Conservation (phyloP, 2,329 filamentous ascomycete genomes). For the Metarhizium humberi region DNA sequence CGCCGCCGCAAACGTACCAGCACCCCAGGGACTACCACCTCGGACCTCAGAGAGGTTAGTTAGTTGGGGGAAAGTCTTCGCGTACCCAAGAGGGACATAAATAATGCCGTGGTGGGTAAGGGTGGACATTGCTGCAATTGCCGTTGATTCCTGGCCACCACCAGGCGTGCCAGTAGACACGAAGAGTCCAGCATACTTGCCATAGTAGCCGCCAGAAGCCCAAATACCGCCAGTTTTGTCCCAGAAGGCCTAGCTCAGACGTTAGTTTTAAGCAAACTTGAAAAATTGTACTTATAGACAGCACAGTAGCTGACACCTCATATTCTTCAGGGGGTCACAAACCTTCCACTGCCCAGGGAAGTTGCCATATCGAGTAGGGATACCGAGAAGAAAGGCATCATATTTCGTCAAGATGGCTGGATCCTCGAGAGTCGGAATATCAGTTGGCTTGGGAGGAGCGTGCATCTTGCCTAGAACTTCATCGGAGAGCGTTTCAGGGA, state of each 20-base stretch:
- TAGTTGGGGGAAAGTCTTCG: slow-evolving; percentile 63
- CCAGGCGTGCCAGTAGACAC: slow-evolving; percentile 75
- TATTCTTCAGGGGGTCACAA: slow-evolving; percentile 4
- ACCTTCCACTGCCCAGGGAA: slow-evolving; percentile 93
- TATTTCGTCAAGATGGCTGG: slow-evolving; percentile 57
- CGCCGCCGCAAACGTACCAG: slow-evolving; percentile 71
- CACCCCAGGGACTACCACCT: slow-evolving; percentile 86
- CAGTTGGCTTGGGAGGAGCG: slow-evolving; percentile 65
- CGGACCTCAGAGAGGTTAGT: slow-evolving; percentile 68
- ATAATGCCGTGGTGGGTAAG: slow-evolving; percentile 89
- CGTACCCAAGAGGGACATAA: slow-evolving; percentile 93
- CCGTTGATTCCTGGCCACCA: slow-evolving; percentile 89
- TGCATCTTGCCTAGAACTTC: slow-evolving; percentile 88
- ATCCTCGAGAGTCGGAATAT: slow-evolving; percentile 54
- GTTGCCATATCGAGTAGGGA: slow-evolving; percentile 94
- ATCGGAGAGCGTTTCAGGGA: slow-evolving; percentile 75
- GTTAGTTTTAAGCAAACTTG: not conserved
- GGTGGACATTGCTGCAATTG: slow-evolving; percentile 71
- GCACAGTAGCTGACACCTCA: not conserved
- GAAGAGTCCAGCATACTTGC: slow-evolving; percentile 90
- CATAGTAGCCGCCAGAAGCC: slow-evolving; percentile 65
- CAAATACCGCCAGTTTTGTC: slow-evolving; percentile 84
- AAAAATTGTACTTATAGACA: not conserved
- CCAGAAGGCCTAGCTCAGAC: slow-evolving; percentile 53
- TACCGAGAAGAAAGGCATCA: slow-evolving; percentile 86